Evolutionary conservation across 495 filamentous ascomycete genomes (phyloP), one percentile per base, ranked within the genome.

Genomic region (Aspergillus ellipticus): DNA sequence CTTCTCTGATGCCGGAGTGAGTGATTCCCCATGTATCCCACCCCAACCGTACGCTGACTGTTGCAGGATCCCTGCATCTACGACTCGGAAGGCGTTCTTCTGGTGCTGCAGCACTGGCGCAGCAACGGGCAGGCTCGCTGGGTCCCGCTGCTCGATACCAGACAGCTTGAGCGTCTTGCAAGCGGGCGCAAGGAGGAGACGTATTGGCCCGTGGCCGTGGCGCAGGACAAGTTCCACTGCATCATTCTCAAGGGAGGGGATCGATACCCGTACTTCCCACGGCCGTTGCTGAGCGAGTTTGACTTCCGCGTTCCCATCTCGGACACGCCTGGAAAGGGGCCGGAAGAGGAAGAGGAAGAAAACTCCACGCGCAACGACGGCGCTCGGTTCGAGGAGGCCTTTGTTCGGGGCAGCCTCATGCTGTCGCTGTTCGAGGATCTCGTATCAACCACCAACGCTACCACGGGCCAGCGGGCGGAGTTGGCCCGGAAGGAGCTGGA

Each of bases 231-330:
- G 64, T 98, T 98, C 71, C 92, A 97, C 75, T 97, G 95, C 72
- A 96, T 97, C 71, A 97, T 98, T 61, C 86, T 98, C 61, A 97
- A 98, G 72, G 94, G 94, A 53, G 88, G 86, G 11, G 95, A 98
- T 63, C 80, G 87, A 65, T 84, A 97, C 67, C 94, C 94, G 3
- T 96, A 96, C 76, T 97, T 97, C 75, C 94, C 94, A 0, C 86
- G 90, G 5, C 92, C 94, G 0, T 74, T 97, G 41, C 87, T 98
- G 35, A 89, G 84, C 56, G 94, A 98, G 70, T 97, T 97, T 64
- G 90, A 93, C 39, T 96, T 98, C 74, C 80, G 85, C 43, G 82
- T 97, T 20, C 94, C 94, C 1, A 74, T 96, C 39, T 83, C 85
- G 6, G 82, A 80, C 2, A 72, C 74, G 45, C 59, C 70, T 5